Evolutionary conservation across 768 basidiomycete genomes (phyloP).

Genomic region (Tricholoma flavovirens): DNA sequence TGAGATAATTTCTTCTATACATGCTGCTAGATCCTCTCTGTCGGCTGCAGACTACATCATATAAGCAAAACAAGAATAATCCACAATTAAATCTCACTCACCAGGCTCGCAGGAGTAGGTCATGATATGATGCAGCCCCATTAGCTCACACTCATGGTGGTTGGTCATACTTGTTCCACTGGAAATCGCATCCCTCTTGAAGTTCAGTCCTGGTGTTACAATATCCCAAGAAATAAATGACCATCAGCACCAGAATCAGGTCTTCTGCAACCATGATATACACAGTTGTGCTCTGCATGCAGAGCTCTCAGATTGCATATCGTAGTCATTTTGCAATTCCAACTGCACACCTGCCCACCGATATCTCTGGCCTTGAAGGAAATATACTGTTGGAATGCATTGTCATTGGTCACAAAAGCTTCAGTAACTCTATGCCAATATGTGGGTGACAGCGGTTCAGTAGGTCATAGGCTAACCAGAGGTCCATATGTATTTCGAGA

Average conservation of each 20-base stretch:
- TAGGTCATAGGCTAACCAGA: constrained; percentile 32
- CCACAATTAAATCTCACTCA: no score
- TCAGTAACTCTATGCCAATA: constrained; percentile 64
- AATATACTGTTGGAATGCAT: constrained; percentile 41
- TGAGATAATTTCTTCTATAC: no score
- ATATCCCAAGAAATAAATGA: background rate
- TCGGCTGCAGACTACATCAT: no score
- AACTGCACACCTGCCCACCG: constrained; percentile 27
- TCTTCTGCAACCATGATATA: constrained; percentile 15
- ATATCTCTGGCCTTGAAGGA: constrained; percentile 36
- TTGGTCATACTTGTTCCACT: no score
- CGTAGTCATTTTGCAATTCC: constrained; percentile 32
- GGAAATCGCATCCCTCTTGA: no score
- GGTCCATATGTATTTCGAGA: constrained; percentile 48
- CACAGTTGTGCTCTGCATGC: constrained; percentile 39
- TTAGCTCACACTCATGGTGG: no score
- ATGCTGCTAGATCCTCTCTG: no score
- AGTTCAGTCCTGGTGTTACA: constrained; percentile 20
- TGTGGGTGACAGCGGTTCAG: constrained; percentile 37
- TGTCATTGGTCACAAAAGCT: constrained; percentile 40
- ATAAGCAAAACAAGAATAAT: no score
- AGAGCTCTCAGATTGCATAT: constrained; percentile 41
- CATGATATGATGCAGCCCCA: no score
- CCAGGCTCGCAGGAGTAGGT: no score
- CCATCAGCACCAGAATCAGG: background rate